A percentile compares a stretch with the other conserved stretches of the same genome.
phyloP scores from a whole-genome alignment of 495 filamentous ascomycete genomes.

The Aspergillus egyptiacus region DNA sequence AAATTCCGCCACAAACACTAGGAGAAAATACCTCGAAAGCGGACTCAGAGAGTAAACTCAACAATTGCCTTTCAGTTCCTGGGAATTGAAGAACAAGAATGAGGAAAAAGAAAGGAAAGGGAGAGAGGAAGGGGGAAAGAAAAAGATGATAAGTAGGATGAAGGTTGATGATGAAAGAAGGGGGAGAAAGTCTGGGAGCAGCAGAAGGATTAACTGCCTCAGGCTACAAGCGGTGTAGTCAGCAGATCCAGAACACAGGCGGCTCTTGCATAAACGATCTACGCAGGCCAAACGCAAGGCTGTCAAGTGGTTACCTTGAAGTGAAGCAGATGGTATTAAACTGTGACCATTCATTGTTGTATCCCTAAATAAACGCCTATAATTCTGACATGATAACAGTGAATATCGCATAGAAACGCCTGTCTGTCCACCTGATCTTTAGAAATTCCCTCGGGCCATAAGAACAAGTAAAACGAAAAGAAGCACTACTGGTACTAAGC shows the following conservation, averaged over 20 bases:
- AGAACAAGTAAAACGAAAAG: conserved; percentile 6
- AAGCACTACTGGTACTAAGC: conserved; percentile 8
- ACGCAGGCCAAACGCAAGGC: conserved; percentile 14
- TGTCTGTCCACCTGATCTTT: neutral
- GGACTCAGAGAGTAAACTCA: neutral
- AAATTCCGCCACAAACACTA: conserved; percentile 13
- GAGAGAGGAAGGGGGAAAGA: conserved; percentile 11
- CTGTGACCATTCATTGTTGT: neutral
- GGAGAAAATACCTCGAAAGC: conserved; percentile 6
- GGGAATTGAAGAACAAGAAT: neutral
- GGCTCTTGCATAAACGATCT: conserved; percentile 14
- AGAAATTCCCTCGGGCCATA: neutral
- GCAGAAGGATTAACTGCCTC: conserved; percentile 2
- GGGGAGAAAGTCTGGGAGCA: conserved; percentile 11
- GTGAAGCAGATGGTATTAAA: too few relatives aligned
- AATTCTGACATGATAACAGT: conserved; percentile 1
- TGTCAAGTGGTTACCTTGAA: conserved; percentile 4
- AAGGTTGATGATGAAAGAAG: conserved; percentile 26
- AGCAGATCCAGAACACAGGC: conserved; percentile 19
- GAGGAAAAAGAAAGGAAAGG: conserved; percentile 4
- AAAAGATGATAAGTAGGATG: conserved; percentile 13
- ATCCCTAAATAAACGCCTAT: neutral
- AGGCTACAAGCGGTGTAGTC: conserved; percentile 5
- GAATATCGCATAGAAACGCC: conserved; percentile 9
- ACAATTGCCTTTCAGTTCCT: neutral